Evolutionary conservation across 768 basidiomycete species (phyloP), one percentile per base, ranked within the genome.

Genomic region (Candolleomyces aberdarensis): DNA sequence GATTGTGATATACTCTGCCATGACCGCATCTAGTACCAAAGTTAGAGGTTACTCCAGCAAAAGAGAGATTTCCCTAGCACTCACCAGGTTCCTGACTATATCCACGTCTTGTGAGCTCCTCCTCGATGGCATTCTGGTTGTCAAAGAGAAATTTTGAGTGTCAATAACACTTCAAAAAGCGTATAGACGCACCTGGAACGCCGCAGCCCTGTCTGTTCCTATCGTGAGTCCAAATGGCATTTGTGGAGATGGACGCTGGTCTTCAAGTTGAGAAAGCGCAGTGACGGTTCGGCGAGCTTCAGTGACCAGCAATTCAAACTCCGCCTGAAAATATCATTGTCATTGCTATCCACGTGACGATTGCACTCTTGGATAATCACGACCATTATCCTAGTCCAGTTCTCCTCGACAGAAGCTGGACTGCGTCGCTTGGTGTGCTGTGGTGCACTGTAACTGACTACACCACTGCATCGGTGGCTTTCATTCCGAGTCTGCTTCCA

Each of bases 1-100:
- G 61, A 96, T 96, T 19, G 91, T 93, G 60, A 95, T 93, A 68
- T 94, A 96, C 73, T 96, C 94, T 3, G 93, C 92, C 92, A 95
- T 94, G 66, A 94, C 91, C 14, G 86, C 85, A 74, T 95, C 92
- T 92, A 66, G 5, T 5, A 60, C 51, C 56, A 11, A 3, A 13
- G 17, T 32, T 62, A 15, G 57, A 69, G 29, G 71, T 66, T 22
- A n/a, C 6, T 22, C 9, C 14, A 5, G 15, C 5, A 14, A 15
- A 3, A 31, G 14, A 11, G 4, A 8, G 49, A 19, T 57, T 22
- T 44, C 15, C 64, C 60, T 60, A 57, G 57, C 60, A 78, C 82
- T 63, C 64, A 91, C 91, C 91, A 75, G 88, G 83, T 64, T 92
- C 91, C 20, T 83, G 76, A 67, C 86, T 92, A 70, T 85, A 92